A percentile compares a stretch with the other conserved stretches of the same genome.
These are phyloP conservation scores for Aspergillus piperis DNA, from an alignment of 2,329 filamentous ascomycete genomes.

Conservation along the genomic window DNA sequence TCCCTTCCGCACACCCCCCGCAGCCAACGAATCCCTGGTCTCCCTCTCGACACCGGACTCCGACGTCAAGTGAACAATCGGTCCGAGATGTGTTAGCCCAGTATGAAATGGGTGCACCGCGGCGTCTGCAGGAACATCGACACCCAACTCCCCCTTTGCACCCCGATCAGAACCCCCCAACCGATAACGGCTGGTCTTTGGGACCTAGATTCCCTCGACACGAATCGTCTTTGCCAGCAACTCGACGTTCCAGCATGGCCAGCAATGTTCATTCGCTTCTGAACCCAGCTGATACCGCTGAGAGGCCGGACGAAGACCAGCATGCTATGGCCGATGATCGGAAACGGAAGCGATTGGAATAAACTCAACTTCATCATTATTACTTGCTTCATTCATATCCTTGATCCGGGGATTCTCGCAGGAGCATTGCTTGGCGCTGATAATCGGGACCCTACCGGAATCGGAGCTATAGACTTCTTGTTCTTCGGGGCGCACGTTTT, in stretches of 20 bases:
- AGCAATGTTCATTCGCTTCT: slow-evolving; percentile 68
- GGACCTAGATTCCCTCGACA: slow-evolving; percentile 45
- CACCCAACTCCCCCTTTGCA: slow-evolving; percentile 57
- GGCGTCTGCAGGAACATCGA: slow-evolving; percentile 48
- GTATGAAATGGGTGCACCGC: slow-evolving; percentile 64
- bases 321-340: slow-evolving; percentile 57
- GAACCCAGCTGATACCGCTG: slow-evolving; percentile 68
- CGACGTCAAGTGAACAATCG: slow-evolving; percentile 60
- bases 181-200: slow-evolving; percentile 59
- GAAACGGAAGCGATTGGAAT: slow-evolving; percentile 61
- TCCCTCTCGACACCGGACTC: slow-evolving; percentile 61
- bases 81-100: slow-evolving; percentile 63
- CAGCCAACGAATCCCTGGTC: slow-evolving; percentile 66
- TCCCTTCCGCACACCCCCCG: slow-evolving; percentile 64
- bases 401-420: not conserved
- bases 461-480: not conserved
- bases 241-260: slow-evolving; percentile 69
- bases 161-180: slow-evolving; percentile 52
- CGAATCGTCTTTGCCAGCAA: slow-evolving; percentile 56
- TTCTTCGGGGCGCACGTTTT: slow-evolving; percentile 1
- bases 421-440: not conserved
- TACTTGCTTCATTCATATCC: not conserved
- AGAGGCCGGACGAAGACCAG: slow-evolving; percentile 65
- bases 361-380: slow-evolving; percentile 18
- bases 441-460: not conserved